Conservation (phyloP, 768 basidiomycete genomes). For the Pulveroboletus sp. region DNA sequence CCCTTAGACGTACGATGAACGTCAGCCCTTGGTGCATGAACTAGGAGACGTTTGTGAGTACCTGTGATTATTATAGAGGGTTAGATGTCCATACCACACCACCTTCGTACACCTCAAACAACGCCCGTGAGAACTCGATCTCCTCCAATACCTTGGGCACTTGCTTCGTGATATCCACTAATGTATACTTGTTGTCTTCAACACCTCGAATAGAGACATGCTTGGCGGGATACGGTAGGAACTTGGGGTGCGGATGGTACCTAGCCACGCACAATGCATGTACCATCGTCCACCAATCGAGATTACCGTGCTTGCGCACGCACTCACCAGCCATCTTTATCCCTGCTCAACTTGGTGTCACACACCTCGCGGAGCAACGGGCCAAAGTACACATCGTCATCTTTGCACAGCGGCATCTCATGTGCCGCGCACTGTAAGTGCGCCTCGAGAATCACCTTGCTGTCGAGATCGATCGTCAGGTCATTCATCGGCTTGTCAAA, state of each 20-base stretch:
- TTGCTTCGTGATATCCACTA: conserved; percentile 59
- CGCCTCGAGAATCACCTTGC: conserved; percentile 71
- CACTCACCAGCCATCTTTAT: conserved; percentile 80
- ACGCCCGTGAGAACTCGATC: conserved; percentile 75
- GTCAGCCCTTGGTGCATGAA: conserved; percentile 88
- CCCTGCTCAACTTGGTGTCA: conserved; percentile 54
- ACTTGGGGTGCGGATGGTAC: conserved; percentile 82
- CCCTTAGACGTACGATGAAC: conserved; percentile 55
- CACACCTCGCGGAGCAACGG: conserved; percentile 57
- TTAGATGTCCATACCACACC: conserved; percentile 56
- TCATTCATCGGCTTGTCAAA: conserved; percentile 62
- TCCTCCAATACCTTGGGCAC: conserved; percentile 63
- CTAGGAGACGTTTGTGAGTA: conserved; percentile 33
- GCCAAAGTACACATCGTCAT: conserved; percentile 75
- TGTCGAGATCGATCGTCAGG: conserved; percentile 70
- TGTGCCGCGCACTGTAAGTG: conserved; percentile 86
- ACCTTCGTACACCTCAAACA: conserved; percentile 90
- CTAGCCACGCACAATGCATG: conserved; percentile 33
- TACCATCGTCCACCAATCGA: not conserved
- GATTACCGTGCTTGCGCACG: not conserved
- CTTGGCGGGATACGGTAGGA: conserved; percentile 71
- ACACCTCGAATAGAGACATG: conserved; percentile 73
- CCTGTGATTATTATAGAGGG: not conserved
- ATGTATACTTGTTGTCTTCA: conserved; percentile 75
- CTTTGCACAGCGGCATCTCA: conserved; percentile 74